Percentiles rank a stretch among this genome's conserved stretches.
Evolutionary conservation across 1,284 basidiomycete species (phyloP).

Genomic region (Ganoderma resinaceum): DNA sequence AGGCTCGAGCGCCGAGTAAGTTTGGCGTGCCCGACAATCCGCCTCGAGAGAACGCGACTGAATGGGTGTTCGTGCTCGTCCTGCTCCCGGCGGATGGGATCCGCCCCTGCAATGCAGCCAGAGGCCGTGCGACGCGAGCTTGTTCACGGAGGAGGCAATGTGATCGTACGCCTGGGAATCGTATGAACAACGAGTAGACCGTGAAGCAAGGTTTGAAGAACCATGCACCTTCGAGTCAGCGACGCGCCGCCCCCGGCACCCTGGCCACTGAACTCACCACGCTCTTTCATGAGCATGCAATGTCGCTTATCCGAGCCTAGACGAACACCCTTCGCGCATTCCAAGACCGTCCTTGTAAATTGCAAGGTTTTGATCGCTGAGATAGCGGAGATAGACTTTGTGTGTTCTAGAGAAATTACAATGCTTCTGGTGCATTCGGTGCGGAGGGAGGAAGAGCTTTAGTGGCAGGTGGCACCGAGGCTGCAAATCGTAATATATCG

Average conservation of each 20-base stretch:
- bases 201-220: not conserved
- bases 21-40: not conserved
- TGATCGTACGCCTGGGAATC: not conserved
- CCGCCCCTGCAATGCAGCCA: not conserved
- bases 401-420: not conserved
- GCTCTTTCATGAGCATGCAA: not conserved
- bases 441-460: not conserved
- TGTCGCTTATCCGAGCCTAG: not conserved
- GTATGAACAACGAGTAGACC: not conserved
- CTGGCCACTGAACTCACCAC: not conserved
- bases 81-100: not conserved
- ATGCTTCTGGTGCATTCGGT: not conserved
- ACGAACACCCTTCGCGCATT: not conserved
- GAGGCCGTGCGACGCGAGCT: not conserved
- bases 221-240: not conserved
- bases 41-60: not conserved
- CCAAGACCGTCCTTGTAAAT: not conserved
- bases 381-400: conserved; percentile 4
- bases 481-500: not conserved
- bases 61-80: not conserved
- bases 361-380: conserved; percentile 7
- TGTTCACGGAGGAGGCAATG: not conserved
- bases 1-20: not conserved
- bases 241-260: not conserved
- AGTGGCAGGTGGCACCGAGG: not conserved